A percentile compares a stretch with the other conserved stretches of the same genome.
Conservation (phyloP, 139 green algal genomes). For the Coelastrella sp. region DNA sequence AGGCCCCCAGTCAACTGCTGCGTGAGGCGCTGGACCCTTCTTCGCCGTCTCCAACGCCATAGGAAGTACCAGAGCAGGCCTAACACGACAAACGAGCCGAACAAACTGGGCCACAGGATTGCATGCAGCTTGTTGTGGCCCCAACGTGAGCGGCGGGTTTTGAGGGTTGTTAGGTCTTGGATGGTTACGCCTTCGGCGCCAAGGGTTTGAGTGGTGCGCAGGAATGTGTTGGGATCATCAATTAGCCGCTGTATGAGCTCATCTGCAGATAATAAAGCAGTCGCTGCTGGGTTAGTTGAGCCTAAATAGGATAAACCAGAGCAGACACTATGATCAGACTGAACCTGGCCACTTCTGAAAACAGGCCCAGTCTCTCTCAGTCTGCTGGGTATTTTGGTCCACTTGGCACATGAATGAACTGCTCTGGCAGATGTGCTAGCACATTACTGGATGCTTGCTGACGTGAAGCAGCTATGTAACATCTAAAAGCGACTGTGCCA, state of each 20-base stretch:
- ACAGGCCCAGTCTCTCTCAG: too few relatives aligned
- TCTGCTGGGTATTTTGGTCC: too few relatives aligned
- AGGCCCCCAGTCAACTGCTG: background rate
- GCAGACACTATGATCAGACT: too few relatives aligned
- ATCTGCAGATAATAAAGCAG: background rate
- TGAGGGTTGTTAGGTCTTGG: constrained; percentile 9
- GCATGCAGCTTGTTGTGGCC: constrained; percentile 25
- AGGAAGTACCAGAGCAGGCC: background rate
- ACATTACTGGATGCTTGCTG: too few relatives aligned
- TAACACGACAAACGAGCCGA: constrained; percentile 10
- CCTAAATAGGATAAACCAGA: too few relatives aligned
- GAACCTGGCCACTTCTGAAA: too few relatives aligned
- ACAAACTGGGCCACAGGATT: constrained; percentile 42
- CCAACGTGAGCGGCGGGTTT: background rate
- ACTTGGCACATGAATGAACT: too few relatives aligned
- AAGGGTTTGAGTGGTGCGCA: constrained; percentile 44
- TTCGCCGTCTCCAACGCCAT: constrained; percentile 23
- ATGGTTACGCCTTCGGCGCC: constrained; percentile 39
- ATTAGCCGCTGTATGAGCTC: constrained; percentile 45
- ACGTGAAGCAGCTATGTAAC: too few relatives aligned
- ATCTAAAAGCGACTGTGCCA: too few relatives aligned
- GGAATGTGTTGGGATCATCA: constrained; percentile 48
- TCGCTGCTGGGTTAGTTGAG: too few relatives aligned
- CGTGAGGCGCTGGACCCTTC: constrained; percentile 5
- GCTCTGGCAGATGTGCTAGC: too few relatives aligned